phyloP scores from a whole-genome alignment of 495 filamentous ascomycete species.

The Neurospora hispaniola region DNA sequence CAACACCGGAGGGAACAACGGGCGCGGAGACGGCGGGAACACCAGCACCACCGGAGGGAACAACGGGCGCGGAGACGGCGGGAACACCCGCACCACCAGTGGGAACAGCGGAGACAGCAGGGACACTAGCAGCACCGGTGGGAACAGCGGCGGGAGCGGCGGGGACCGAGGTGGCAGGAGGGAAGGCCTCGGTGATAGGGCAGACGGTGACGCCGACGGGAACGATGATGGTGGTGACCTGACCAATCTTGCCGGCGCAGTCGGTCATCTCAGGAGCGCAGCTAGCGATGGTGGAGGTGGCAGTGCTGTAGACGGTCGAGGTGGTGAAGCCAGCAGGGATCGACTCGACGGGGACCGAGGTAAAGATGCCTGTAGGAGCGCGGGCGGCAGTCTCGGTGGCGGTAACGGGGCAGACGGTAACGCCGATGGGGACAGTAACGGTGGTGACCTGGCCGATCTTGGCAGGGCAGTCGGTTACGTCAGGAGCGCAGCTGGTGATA shows the following conservation, averaged over 20 bases:
- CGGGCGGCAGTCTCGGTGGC: conserved; percentile 17
- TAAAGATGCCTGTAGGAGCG: neutral
- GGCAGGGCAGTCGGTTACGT: conserved; percentile 45
- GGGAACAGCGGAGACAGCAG: conserved; percentile 3
- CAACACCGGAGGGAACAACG: neutral
- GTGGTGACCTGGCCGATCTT: conserved; percentile 22
- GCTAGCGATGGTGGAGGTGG: conserved; percentile 43
- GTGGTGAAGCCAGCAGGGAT: conserved; percentile 16
- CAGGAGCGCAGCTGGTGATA: conserved; percentile 47
- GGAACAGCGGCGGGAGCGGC: neutral
- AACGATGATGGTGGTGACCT: conserved; percentile 30
- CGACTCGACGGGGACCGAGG: conserved; percentile 4
- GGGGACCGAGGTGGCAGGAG: neutral
- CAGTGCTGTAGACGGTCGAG: conserved; percentile 41
- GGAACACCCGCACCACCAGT: neutral
- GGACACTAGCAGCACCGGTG: neutral
- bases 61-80: too few species aligned
- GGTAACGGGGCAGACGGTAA: conserved; percentile 36
- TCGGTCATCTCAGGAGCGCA: conserved; percentile 50
- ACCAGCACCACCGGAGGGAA: too few species aligned
- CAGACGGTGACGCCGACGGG: conserved; percentile 28
- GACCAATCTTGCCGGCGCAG: conserved; percentile 25
- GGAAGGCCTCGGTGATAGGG: conserved; percentile 16
- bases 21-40: neutral
- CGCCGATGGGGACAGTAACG: conserved; percentile 27